Evolutionary conservation across 176 grass and related monocot genomes (phyloP), one percentile per base, ranked within the genome.

Genomic region (Lolium multiflorum): DNA sequence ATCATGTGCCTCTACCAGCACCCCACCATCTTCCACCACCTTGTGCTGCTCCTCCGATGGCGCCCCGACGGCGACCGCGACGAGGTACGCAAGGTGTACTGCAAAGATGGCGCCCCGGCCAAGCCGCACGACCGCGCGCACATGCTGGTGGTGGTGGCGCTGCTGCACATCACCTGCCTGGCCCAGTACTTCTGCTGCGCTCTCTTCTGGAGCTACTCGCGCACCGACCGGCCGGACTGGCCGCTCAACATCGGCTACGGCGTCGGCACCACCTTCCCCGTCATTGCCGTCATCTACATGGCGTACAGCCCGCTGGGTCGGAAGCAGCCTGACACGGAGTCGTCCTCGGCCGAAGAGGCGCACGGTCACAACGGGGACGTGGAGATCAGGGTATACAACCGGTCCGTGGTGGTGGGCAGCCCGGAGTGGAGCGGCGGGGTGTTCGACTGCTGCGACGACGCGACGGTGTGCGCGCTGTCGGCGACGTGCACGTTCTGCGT

Each of bases 1-100:
- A 90, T 96, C 88, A 93, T 99, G 92, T 99, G 94, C 84, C 63
- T 99, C n/a, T 99, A 96, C 82, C 90, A 96, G 69, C 92, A 99
- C 63, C 97, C 97, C 60, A 94, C 76, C 62, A 76, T 99, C 74
- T 92, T 90, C 79, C 93, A 99, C 87, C 97, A 99, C 58, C 78
- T 99, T 4, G 80, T 94, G 24, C 87, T 96, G 21, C 76, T 96
- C 62, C 82, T 92, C 83, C 91, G 90, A 65, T 99, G 97, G 97
- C 81, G 79, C 31, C 38, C 74, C 9, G 65, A 58, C 24, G 89
- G 84, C 83, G 94, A 96, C 86, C 79, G 76, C 11, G 87, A 83
- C 12, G 86, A 91, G 72, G 16, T 87, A 3, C 80, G 92, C 20
- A 84, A 77, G 84, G 81, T 83, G 50, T 99, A 99, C 89, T 92